Evolutionary conservation across 371 early-diverging fungal species (phyloP), one percentile per base, ranked within the genome.

Genomic region (Mucor mucedo): DNA sequence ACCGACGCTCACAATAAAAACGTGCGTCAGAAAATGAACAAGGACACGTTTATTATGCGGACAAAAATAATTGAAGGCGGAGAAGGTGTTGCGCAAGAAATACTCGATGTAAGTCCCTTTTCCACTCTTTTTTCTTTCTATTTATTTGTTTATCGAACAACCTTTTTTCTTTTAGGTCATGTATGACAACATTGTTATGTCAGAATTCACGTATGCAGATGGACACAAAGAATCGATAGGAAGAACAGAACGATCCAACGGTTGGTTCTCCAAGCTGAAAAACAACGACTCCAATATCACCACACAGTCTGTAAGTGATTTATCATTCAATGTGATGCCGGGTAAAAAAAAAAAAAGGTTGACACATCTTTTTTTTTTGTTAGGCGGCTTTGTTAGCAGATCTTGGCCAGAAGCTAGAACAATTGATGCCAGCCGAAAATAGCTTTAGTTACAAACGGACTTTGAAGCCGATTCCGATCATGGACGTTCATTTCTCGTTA

Each of bases 1-100:
- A 95, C 96, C 4, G 96, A 96, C 70, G 91, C 94, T 21, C 95
- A 96, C 76, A 95, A 95, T 73, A 92, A 91, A 65, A 86, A 88
- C 63, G 88, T 93, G 14, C 85, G 85, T 40, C 87, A 85, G 60
- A 96, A 94, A 73, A 95, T 95, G 87, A 85, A 88, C 52, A 90
- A 90, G 76, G 88, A 91, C 28, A 92, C 94, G 39, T 96, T 93
- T 70, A 86, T 91, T 40, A 77, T 77, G 68, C 86, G 89, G 53
- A 88, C 90, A 5, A 79, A 84, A 62, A 82, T 83, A 40, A 84
- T 89, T 44, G 89, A 89, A 52, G 86, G 85, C 16, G 87, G 84
- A 32, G 84, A 83, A 65, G 79, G 83, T 48, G 83, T 92, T 28
- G 87, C 91, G 8, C 72, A 79, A 29, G 93, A 92, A 68, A 78